Percentiles rank a stretch among this genome's conserved stretches.
phyloP scores from a whole-genome alignment of 129 eudicot genomes.

The Glebionis coronaria region DNA sequence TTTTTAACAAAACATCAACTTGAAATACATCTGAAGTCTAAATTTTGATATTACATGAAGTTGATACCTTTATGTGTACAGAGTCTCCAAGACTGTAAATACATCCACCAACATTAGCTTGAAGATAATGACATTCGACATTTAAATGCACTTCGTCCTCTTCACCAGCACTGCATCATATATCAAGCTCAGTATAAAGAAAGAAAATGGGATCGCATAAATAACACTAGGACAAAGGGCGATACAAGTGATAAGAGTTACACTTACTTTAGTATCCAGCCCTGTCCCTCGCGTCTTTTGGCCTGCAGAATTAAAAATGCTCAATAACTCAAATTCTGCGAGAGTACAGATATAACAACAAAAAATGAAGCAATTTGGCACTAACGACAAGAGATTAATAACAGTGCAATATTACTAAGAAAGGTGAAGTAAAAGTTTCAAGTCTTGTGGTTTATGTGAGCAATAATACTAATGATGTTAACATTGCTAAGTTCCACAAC shows the following conservation, averaged over 20 bases:
- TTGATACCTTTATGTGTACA: constrained; percentile 57
- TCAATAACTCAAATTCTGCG: constrained; percentile 13
- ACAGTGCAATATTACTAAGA: not conserved
- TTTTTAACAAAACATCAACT: constrained; percentile 6
- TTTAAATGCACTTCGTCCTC: constrained; percentile 74
- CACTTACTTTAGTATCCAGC: constrained; percentile 83
- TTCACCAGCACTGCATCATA: constrained; percentile 56
- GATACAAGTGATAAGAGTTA: constrained; percentile 29
- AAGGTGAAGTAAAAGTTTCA: not conserved
- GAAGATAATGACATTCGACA: constrained; percentile 74
- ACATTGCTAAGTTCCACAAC: too few species aligned
- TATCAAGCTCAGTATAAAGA: constrained; percentile 14
- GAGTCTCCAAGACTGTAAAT: constrained; percentile 72
- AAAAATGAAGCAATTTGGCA: constrained; percentile 13
- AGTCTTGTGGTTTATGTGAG: not conserved
- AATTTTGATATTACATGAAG: constrained; percentile 8
- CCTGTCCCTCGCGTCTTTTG: constrained; percentile 40
- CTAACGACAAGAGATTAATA: not conserved
- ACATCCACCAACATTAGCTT: constrained; percentile 58
- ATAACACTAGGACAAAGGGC: constrained; percentile 12
- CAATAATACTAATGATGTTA: too few species aligned
- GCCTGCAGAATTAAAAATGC: constrained; percentile 51
- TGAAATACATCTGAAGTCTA: constrained; percentile 2
- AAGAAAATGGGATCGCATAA: constrained; percentile 10
- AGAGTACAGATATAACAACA: constrained; percentile 1